Base-by-base conservation (phyloP, 148 eudicot genomes). In the Diospyros lotus region DNA sequence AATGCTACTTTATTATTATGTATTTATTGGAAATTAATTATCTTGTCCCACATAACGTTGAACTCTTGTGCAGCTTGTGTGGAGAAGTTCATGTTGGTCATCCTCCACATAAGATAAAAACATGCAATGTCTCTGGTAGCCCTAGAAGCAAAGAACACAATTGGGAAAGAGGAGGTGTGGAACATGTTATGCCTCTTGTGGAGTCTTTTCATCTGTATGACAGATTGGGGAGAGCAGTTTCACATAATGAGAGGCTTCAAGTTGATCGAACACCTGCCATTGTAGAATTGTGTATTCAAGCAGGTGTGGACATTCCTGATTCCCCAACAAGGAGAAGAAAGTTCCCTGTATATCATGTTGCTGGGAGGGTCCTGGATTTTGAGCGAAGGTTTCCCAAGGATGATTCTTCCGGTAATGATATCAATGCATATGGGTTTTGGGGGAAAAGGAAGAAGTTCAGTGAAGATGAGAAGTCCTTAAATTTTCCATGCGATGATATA, bases 191-290 rank as follows among this genome's bases (percentile, higher is more conserved):
- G 66, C 87, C 84, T 59, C 45, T 73, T 6, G 82, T 84, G 72
- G 82, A 84, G 58, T 81, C 87, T 41, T 84, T 75, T 73, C 87
- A 84, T 74, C 69, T 84, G 28, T 84, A 84, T 73, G 87, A 84
- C 66, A 73, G 87, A 39, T 58, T 81, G 43, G 87, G 84, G n/a
- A 78, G 87, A 81, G 87, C 87, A 18, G 87, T 84, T 52, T 72
- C 84, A 28, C 87, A 84, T 66, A 79, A 84, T 51, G 87, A 84
- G 70, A 67, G 87, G 45, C 79, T 84, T n/a, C 73, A 64, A 73
- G 87, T 84, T 55, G 87, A 84, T 64, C 77, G 84, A 15, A 81
- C 81, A 54, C 87, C 87, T 39, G 87, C 84, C 4, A 50, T 84
- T 56, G 14, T 79, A 54, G 87, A 84, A 58, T 80, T 84, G 54